phyloP scores from a whole-genome alignment of 371 early-diverging fungal genomes.

The Choanephora cucurbitarum region DNA sequence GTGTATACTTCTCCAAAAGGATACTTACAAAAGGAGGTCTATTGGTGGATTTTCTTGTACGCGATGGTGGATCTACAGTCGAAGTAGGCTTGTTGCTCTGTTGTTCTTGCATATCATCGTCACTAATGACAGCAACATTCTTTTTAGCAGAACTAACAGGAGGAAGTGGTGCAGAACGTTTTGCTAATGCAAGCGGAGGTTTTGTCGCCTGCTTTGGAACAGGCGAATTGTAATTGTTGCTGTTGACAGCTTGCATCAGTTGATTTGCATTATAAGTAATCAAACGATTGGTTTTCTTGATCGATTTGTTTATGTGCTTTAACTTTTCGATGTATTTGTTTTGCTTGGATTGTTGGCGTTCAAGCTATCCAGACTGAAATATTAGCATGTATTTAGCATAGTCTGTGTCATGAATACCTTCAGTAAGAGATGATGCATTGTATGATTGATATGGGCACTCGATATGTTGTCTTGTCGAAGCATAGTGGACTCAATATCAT shows the following conservation, averaged over 20 bases:
- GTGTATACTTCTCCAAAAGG: no score
- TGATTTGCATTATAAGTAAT: slow-evolving; percentile 15
- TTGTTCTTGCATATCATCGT: neutral
- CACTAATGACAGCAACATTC: neutral
- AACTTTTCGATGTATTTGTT: slow-evolving; percentile 18
- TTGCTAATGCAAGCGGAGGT: neutral
- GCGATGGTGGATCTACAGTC: no score
- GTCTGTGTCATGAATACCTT: no score
- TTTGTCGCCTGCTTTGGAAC: no score
- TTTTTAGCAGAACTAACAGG: no score
- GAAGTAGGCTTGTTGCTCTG: no score
- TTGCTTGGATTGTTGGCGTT: slow-evolving; percentile 19
- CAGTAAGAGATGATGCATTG: slow-evolving; percentile 1
- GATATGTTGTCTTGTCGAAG: slow-evolving; percentile 2
- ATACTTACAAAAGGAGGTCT: neutral
- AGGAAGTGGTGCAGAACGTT: slow-evolving; percentile 12
- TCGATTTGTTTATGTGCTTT: slow-evolving; percentile 10
- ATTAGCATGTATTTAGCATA: no score
- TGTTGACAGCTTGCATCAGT: slow-evolving; percentile 1
- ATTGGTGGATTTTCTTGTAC: neutral
- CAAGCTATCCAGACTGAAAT: no score
- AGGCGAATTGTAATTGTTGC: neutral
- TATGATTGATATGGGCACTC: slow-evolving; percentile 9
- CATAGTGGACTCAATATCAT: slow-evolving; percentile 6
- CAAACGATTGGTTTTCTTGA: slow-evolving; percentile 14